Evolutionary conservation across 371 early-diverging fungal genomes (phyloP).

Genomic region (Syncephalis plumigaleata): DNA sequence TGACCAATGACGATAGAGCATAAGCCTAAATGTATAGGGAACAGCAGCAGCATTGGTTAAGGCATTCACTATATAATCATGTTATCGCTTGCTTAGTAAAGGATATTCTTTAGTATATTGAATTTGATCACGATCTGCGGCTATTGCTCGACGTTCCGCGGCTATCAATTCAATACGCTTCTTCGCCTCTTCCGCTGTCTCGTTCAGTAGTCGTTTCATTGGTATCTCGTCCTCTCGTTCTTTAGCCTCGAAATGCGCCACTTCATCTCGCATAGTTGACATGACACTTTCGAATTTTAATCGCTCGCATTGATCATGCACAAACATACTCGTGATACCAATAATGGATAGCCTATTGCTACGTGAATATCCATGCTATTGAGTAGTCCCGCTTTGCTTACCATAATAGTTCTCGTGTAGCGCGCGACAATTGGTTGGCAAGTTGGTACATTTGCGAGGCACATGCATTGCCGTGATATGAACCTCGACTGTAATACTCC

Average conservation of each 20-base stretch:
- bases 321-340: conserved; percentile 48
- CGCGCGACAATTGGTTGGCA: conserved; percentile 30
- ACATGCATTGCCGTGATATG: conserved; percentile 32
- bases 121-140: neutral
- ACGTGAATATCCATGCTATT: neutral
- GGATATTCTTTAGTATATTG: neutral
- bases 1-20: conserved; percentile 84
- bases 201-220: neutral
- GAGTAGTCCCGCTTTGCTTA: neutral
- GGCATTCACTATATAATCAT: conserved; percentile 10
- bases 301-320: conserved; percentile 39
- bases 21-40: conserved; percentile 67
- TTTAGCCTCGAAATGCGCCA: conserved; percentile 15
- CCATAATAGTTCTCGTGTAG: conserved; percentile 43
- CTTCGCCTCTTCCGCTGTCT: neutral
- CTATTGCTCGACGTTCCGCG: neutral
- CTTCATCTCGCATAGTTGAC: conserved; percentile 35
- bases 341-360: conserved; percentile 44
- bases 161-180: neutral
- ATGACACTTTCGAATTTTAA: conserved; percentile 28
- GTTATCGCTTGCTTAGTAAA: neutral
- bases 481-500: conserved; percentile 34
- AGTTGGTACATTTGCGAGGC: conserved; percentile 32
- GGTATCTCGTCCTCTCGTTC: neutral
- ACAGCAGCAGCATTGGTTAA: conserved; percentile 23